Conservation (phyloP, 2,329 filamentous ascomycete species). For the Cephalotrichum gorgonifer region DNA sequence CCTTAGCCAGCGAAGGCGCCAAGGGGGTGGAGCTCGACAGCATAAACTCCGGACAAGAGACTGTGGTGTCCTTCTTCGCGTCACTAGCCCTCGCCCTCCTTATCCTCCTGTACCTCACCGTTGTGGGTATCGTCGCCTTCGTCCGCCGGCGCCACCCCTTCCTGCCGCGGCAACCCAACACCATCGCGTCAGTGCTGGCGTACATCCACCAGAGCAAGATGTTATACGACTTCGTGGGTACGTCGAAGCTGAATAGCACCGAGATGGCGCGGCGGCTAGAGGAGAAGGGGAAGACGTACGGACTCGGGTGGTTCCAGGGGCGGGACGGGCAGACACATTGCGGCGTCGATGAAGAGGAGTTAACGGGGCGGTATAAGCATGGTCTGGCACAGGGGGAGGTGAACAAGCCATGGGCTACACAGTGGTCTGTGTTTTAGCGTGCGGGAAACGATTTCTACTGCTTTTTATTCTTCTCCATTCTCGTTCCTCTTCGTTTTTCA, state of each 20-base stretch:
- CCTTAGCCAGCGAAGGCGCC: constrained; percentile 7
- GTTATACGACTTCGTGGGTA: constrained; percentile 65
- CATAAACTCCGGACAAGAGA: constrained; percentile 47
- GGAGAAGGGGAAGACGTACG: constrained; percentile 56
- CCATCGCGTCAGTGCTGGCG: constrained; percentile 64
- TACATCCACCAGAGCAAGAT: constrained; percentile 76
- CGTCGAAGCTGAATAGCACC: constrained; percentile 48
- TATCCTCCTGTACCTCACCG: constrained; percentile 56
- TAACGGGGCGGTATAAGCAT: constrained; percentile 55
- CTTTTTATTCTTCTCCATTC: neutral
- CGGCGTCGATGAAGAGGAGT: constrained; percentile 67
- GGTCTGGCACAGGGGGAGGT: constrained; percentile 39
- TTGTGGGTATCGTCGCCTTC: constrained; percentile 51
- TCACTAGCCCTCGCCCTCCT: constrained; percentile 50
- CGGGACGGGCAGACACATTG: constrained; percentile 65
- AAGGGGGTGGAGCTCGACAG: neutral
- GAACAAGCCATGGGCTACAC: constrained; percentile 40
- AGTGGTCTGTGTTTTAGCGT: constrained; percentile 24
- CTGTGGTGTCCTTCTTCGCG: constrained; percentile 52
- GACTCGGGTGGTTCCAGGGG: constrained; percentile 66
- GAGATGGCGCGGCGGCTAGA: constrained; percentile 54
- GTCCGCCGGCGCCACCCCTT: constrained; percentile 56
- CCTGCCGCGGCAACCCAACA: constrained; percentile 67
- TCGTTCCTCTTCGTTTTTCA: neutral
- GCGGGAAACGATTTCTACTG: neutral